phyloP scores from a whole-genome alignment of 2,329 filamentous ascomycete species.

The Paracoccidioides lutzii region DNA sequence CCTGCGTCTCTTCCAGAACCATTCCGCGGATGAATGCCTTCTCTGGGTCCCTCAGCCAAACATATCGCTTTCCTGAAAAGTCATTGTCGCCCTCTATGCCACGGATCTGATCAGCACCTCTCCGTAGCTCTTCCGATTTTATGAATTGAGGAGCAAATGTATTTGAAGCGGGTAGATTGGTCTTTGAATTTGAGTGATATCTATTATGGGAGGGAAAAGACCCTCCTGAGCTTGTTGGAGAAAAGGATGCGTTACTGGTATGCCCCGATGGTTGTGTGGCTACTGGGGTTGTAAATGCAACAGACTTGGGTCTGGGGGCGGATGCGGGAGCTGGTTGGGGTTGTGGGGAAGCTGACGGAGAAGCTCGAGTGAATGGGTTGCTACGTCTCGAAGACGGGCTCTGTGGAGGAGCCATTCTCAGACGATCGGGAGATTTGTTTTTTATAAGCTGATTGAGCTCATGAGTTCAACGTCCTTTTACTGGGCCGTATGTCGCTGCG shows the following conservation, averaged over 20 bases:
- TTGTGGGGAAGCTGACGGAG: conserved; percentile 52
- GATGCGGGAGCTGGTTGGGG: conserved; percentile 15
- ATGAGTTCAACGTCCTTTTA: not conserved
- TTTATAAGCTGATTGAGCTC: not conserved
- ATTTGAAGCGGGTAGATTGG: conserved; percentile 42
- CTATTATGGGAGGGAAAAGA: conserved; percentile 29
- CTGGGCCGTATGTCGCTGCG: not conserved
- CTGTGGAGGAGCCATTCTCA: conserved; percentile 41
- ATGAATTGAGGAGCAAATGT: conserved; percentile 97
- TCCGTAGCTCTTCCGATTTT: conserved; percentile 65
- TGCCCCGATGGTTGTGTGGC: conserved; percentile 41
- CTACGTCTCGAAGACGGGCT: conserved; percentile 60
- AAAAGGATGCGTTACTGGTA: conserved; percentile 56
- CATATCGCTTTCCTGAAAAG: conserved; percentile 96
- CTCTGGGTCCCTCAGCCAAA: conserved; percentile 84
- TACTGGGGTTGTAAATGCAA: conserved; percentile 51
- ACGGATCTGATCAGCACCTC: conserved; percentile 41
- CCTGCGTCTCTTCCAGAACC: conserved; percentile 68
- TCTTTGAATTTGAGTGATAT: conserved; percentile 50
- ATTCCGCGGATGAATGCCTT: conserved; percentile 84
- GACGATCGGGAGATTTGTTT: conserved; percentile 4
- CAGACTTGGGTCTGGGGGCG: conserved; percentile 58
- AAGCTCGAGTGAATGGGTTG: conserved; percentile 62
- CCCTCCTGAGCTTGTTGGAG: conserved; percentile 38
- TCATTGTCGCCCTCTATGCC: conserved; percentile 96